Base-by-base conservation (phyloP, 2,329 filamentous ascomycete genomes). In the Blastomyces percursus region DNA sequence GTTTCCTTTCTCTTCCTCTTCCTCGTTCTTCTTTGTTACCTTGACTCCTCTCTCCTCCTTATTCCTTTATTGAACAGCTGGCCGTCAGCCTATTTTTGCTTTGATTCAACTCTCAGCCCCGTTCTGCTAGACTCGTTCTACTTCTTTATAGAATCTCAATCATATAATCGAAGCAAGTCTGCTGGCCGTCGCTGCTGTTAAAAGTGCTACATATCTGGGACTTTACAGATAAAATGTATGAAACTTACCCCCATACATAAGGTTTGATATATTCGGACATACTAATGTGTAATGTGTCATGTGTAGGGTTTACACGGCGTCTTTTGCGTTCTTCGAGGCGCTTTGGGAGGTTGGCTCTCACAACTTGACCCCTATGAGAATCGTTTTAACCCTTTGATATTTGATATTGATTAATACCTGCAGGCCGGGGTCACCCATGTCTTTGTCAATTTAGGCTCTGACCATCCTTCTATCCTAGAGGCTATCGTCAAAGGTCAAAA, bases 301-400 rank as follows among this genome's bases (percentile, higher is more conserved):
- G 55, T 8, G 50, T 40, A 67, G 73, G 73, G 70, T 69, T 40
- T 81, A 92, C 72, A 92, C 89, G 9, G 84, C 89, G 14, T 90
- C 88, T 0, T 89, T 86, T 69, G 89, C 89, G 73, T 91, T 93
- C 74, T 91, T 93, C 67, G 89, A 93, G 78, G 87, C 88, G 40
- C 77, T 92, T 58, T 90, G 86, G 86, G 87, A 90, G 74, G 82
- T 83, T 71, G 81, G 82, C 74, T 83, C 19, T 85, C 50, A 24
- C 35, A 38, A 12, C 46, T 21, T 48, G 9, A 19, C 24, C 42
- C 30, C 4, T 30, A 21, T 42, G 19, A 32, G n/a, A n/a, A n/a
- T n/a, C n/a, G n/a, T 16, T 54, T 24, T 19, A 16, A 21, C 35
- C 30, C 24, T 59, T 64, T 54, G 32, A 35, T 30, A 16, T 42